Conservation (phyloP, 768 basidiomycete genomes). For the Nidularia sp. region DNA sequence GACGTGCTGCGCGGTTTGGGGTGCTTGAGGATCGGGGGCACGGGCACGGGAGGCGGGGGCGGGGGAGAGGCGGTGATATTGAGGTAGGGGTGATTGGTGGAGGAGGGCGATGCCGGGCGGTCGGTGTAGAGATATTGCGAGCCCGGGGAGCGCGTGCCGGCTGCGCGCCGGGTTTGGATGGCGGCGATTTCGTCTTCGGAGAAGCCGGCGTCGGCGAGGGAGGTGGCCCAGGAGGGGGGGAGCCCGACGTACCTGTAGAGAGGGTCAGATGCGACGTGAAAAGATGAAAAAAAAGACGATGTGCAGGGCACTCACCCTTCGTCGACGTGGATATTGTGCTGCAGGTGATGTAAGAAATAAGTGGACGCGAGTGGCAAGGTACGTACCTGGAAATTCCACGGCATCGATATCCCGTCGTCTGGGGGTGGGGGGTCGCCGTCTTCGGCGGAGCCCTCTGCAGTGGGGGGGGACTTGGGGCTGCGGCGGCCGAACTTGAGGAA, state of each 20-base stretch:
- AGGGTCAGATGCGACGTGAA: not conserved
- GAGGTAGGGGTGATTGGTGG: constrained; percentile 4
- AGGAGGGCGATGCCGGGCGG: constrained; percentile 29
- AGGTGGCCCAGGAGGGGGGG: constrained; percentile 70
- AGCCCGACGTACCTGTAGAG: constrained; percentile 51
- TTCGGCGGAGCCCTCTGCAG: constrained; percentile 8
- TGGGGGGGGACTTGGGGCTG: constrained; percentile 20
- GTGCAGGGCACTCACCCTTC: constrained; percentile 46
- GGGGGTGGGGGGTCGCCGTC: constrained; percentile 13
- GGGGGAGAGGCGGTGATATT: constrained; percentile 9
- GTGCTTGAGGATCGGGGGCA: constrained; percentile 14
- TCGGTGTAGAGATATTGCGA: constrained; percentile 28
- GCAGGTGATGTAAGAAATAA: constrained; percentile 3
- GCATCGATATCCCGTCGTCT: constrained; percentile 62
- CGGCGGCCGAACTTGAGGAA: constrained; percentile 41
- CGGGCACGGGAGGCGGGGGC: constrained; percentile 6
- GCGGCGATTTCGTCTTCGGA: constrained; percentile 64
- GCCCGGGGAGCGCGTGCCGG: constrained; percentile 26
- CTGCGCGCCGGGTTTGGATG: constrained; percentile 43
- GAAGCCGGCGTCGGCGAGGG: constrained; percentile 59
- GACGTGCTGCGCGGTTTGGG: constrained; percentile 31
- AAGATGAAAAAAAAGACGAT: too few relatives aligned
- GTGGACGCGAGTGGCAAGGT: not conserved
- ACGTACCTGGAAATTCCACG: constrained; percentile 75
- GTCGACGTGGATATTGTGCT: constrained; percentile 81